Conservation (phyloP, 1,284 basidiomycete species). For the Sanghuangporus baumii region DNA sequence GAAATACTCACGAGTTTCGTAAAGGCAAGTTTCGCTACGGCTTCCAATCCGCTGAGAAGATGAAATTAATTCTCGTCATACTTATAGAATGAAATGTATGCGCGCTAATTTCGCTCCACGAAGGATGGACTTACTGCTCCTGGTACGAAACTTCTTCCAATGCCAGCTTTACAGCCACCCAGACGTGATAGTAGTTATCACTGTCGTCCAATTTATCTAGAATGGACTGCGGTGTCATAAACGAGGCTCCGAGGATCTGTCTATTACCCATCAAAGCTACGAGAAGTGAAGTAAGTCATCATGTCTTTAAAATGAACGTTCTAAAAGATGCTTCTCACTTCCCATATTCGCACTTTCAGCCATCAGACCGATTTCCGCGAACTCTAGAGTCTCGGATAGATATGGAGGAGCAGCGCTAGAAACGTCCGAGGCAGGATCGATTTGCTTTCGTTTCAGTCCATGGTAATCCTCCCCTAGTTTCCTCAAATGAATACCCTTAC, state of each 20-base stretch:
- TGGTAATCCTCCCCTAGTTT: background rate
- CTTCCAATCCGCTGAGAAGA: conserved; percentile 1
- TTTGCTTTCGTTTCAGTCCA: background rate
- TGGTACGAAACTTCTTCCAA: conserved; percentile 24
- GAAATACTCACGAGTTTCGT: conserved; percentile 1
- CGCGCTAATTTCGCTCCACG: background rate
- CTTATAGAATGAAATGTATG: too few species aligned
- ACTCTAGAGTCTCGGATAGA: background rate
- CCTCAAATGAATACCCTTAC: background rate
- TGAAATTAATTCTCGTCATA: too few species aligned
- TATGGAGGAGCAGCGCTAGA: background rate
- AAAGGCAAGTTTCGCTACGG: conserved; percentile 9
- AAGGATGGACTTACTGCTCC: conserved; percentile 27
- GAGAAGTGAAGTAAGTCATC: background rate
- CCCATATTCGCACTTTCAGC: conserved; percentile 13
- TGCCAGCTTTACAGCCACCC: conserved; percentile 37
- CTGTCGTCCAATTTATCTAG: conserved; percentile 22
- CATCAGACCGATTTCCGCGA: conserved; percentile 1
- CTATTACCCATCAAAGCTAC: conserved; percentile 8
- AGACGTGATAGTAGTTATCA: conserved; percentile 36
- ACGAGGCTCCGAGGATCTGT: conserved; percentile 4
- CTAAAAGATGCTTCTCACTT: background rate
- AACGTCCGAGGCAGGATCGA: background rate
- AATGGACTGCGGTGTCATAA: conserved; percentile 30
- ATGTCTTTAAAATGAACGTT: background rate